These are phyloP conservation scores for Akanthomyces lecanii DNA, from an alignment of 2,329 filamentous ascomycete genomes.

Conservation along the genomic window DNA sequence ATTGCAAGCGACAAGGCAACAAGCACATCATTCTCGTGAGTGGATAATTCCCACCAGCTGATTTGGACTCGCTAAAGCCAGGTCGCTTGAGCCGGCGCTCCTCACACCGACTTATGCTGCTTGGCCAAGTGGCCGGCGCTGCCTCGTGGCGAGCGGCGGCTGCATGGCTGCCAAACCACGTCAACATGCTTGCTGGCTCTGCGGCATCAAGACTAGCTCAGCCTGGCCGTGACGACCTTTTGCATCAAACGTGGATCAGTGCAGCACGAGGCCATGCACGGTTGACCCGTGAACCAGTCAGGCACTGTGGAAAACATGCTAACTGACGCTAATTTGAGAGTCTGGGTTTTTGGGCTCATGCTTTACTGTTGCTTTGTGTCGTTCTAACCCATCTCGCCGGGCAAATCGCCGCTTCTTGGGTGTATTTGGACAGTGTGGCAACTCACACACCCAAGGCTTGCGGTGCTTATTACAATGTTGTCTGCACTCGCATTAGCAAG, in stretches of 20 bases:
- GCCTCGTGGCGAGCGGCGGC: background rate
- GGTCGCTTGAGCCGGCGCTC: background rate
- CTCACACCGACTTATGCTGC: background rate
- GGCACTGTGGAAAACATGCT: background rate
- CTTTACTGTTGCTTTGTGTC: slow-evolving; percentile 38
- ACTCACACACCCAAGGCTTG: slow-evolving; percentile 38
- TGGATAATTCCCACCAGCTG: background rate
- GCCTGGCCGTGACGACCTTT: background rate
- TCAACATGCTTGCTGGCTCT: slow-evolving; percentile 3
- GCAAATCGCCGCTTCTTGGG: slow-evolving; percentile 40
- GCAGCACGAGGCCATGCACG: slow-evolving; percentile 1
- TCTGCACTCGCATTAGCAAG: slow-evolving; percentile 24
- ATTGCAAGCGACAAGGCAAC: background rate
- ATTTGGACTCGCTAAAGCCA: background rate
- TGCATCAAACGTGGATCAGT: background rate
- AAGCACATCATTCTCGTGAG: background rate
- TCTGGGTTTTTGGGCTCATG: slow-evolving; percentile 25
- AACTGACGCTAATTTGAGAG: background rate
- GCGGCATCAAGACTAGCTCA: background rate
- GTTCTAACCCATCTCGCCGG: slow-evolving; percentile 38
- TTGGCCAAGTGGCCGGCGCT: background rate
- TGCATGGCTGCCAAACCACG: slow-evolving; percentile 13
- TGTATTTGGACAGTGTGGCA: slow-evolving; percentile 37
- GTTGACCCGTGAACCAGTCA: background rate
- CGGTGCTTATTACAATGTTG: slow-evolving; percentile 42